A percentile compares a stretch with the other conserved stretches of the same genome.
These are phyloP conservation scores for Pyrenophora teres DNA, from an alignment of 2,329 filamentous ascomycete genomes.

Conservation along the genomic window DNA sequence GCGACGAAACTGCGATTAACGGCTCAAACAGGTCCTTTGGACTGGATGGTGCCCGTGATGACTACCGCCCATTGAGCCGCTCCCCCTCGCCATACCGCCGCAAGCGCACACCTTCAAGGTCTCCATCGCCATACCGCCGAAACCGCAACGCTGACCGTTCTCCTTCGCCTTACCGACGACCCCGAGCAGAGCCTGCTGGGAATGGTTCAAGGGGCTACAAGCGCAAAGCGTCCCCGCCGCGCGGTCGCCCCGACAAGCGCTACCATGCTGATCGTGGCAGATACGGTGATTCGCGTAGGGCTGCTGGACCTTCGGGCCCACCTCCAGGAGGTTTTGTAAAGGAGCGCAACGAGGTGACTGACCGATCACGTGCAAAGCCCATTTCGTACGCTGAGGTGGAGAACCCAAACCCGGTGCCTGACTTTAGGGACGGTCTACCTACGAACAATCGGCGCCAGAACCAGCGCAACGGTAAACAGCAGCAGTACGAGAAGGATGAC, in stretches of 20 bases:
- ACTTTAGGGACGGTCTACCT: slow-evolving; percentile 24
- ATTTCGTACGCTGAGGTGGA: slow-evolving; percentile 44
- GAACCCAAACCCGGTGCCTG: slow-evolving; percentile 49
- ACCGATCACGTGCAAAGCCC: slow-evolving; percentile 25
- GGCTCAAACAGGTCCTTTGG: slow-evolving; percentile 38
- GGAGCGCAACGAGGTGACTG: slow-evolving; percentile 13
- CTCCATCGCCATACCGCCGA: slow-evolving; percentile 37
- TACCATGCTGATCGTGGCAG: slow-evolving; percentile 42
- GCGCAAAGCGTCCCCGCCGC: slow-evolving; percentile 50
- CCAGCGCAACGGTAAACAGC: slow-evolving; percentile 4
- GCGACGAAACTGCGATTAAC: slow-evolving; percentile 42
- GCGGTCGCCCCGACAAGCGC: slow-evolving; percentile 61
- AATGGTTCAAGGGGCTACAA: slow-evolving; percentile 43
- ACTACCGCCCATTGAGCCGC: slow-evolving; percentile 33
- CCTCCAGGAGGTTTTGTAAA: slow-evolving; percentile 11
- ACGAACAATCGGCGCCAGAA: slow-evolving; percentile 9
- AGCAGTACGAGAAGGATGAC: background rate
- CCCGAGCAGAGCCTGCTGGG: slow-evolving; percentile 27
- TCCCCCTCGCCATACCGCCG: slow-evolving; percentile 40
- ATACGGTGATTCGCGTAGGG: slow-evolving; percentile 65
- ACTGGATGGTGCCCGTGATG: slow-evolving; percentile 35
- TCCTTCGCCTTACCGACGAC: slow-evolving; percentile 35
- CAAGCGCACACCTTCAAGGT: slow-evolving; percentile 30
- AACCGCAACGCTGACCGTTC: slow-evolving; percentile 31
- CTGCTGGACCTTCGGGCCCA: slow-evolving; percentile 31